phyloP scores from a whole-genome alignment of 75 land plant species.

The Azolla pinnata region DNA sequence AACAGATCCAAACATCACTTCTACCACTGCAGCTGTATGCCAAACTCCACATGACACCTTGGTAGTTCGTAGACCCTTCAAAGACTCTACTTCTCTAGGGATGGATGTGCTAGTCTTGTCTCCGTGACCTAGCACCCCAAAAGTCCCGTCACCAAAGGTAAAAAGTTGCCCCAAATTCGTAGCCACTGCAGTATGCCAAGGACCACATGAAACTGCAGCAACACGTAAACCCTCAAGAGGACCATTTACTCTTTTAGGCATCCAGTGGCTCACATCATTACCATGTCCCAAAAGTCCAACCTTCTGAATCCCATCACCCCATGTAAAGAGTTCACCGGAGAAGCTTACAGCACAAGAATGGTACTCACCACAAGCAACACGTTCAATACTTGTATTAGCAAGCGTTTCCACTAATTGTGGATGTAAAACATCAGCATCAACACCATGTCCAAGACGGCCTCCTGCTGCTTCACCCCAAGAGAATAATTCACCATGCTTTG shows the following conservation, averaged over 20 bases:
- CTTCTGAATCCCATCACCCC: conserved; percentile 75
- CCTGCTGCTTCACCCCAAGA: conserved; percentile 89
- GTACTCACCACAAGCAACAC: conserved; percentile 83
- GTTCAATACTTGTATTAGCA: conserved; percentile 48
- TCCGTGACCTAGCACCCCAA: conserved; percentile 78
- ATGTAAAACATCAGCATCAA: conserved; percentile 67
- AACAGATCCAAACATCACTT: conserved; percentile 52
- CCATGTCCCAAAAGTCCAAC: conserved; percentile 77
- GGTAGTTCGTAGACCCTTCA: conserved; percentile 60
- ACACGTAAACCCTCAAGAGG: conserved; percentile 66
- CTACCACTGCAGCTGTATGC: conserved; percentile 92
- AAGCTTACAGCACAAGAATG: conserved; percentile 76
- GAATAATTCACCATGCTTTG: conserved; percentile 81
- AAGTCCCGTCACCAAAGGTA: conserved; percentile 91
- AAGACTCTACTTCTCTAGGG: conserved; percentile 71
- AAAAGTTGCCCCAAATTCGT: conserved; percentile 80
- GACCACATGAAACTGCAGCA: conserved; percentile 71
- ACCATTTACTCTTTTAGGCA: conserved; percentile 61
- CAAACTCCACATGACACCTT: conserved; percentile 83
- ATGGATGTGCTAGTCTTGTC: conserved; percentile 35
- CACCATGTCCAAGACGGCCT: conserved; percentile 81
- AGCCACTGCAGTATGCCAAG: conserved; percentile 85
- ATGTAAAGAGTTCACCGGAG: conserved; percentile 76
- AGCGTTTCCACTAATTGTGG: conserved; percentile 68
- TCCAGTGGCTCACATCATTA: conserved; percentile 70